phyloP scores from a whole-genome alignment of 148 eudicot species.

The Camellia sinensis region DNA sequence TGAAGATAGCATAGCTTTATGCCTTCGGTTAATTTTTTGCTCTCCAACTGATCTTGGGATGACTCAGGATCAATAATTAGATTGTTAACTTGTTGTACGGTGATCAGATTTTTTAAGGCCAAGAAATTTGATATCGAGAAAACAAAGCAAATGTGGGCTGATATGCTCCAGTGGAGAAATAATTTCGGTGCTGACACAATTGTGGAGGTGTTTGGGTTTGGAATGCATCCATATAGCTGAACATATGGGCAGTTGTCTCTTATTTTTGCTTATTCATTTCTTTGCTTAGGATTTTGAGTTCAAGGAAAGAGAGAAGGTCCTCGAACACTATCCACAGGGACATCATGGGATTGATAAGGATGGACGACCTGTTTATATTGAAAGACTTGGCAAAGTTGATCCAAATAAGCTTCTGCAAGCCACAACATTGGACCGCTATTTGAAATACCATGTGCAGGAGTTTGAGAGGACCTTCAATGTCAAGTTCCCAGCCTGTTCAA shows the following conservation, averaged over 20 bases:
- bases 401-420: constrained; percentile 72
- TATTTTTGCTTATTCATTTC: background rate
- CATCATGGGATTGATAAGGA: constrained; percentile 94
- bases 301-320: constrained; percentile 68
- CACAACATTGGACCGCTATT: constrained; percentile 72
- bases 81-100: background rate
- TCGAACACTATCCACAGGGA: constrained; percentile 82
- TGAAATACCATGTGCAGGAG: constrained; percentile 80
- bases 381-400: constrained; percentile 74
- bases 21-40: background rate
- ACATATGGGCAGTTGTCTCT: background rate
- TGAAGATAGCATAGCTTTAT: background rate
- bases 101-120: constrained; percentile 79
- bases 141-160: constrained; percentile 91
- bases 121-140: constrained; percentile 89
- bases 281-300: constrained; percentile 67
- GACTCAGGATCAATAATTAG: background rate
- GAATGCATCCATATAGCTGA: background rate
- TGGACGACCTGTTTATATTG: constrained; percentile 85
- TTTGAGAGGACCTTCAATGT: constrained; percentile 68
- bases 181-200: constrained; percentile 82
- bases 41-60: background rate
- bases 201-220: constrained; percentile 52
- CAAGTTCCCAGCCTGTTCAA: constrained; percentile 82
- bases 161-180: constrained; percentile 91